Evolutionary conservation across 176 grass and related monocot genomes (phyloP).

Genomic region (bread wheat (Triticum aestivum)): DNA sequence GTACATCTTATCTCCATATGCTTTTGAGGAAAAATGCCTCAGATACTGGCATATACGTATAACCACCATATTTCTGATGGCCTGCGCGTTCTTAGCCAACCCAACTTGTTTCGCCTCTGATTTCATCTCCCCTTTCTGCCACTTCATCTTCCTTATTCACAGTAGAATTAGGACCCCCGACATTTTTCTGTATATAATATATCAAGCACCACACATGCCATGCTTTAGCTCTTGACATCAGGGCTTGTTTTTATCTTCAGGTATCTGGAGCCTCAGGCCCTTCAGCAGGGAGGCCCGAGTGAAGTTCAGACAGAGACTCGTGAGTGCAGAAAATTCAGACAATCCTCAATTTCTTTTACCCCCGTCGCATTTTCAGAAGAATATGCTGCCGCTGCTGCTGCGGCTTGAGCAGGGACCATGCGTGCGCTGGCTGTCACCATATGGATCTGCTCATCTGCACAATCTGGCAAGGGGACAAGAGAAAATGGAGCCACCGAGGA

Average conservation of each 20-base stretch:
- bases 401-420: background rate
- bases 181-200: too few relatives aligned
- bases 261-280: background rate
- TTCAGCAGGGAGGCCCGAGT: background rate
- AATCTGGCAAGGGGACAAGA: conserved; percentile 34
- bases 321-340: background rate
- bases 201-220: background rate
- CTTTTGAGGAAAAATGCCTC: background rate
- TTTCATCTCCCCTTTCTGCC: background rate
- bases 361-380: background rate
- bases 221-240: conserved; percentile 3
- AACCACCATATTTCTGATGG: background rate
- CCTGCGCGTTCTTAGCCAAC: background rate
- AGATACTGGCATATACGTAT: background rate
- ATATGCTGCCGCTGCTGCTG: background rate
- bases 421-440: background rate
- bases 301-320: background rate
- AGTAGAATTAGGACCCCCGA: background rate
- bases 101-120: background rate
- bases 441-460: background rate
- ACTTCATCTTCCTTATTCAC: background rate
- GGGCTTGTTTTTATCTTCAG: background rate
- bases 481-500: conserved; percentile 31
- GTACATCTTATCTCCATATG: background rate
- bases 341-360: background rate